Base-by-base conservation (phyloP, 1,139 yeast species). In the Debaryomyces subglobosus region DNA sequence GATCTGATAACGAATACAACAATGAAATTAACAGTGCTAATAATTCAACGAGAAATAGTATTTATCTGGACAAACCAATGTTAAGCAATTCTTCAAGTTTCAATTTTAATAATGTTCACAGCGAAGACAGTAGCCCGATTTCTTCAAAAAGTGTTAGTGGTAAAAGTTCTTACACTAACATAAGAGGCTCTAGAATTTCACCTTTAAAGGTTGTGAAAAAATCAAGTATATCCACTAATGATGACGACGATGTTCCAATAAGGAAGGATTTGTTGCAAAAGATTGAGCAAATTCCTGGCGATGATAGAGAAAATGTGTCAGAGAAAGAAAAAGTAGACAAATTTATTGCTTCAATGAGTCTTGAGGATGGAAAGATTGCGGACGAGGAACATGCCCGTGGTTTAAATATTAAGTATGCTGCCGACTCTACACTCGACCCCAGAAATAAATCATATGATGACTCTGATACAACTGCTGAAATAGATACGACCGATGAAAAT, bases 181-280 rank as follows among this genome's bases (percentile, higher is more conserved):
- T 62, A n/a, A 46, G 60, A 20, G 67, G 66, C 7, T 53, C 63
- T 4, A 49, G 59, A 35, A 49, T 61, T 12, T 53, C 57, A 7
- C 63, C 70, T 1, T 50, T 60, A 44, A 64, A 63, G 43, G 57
- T 58, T n/a, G 49, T 54, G 8, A 58, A 54, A 34, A 50, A 39
- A 7, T 2, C 32, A n/a, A 29, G 15, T 5, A 10, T 51, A 27
- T 38, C 37, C 12, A 32, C 44, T 39, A 16, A 36, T 25, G 35
- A 36, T 35, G 57, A 52, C 8, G 61, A 58, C 42, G 74, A 67
- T 6, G 53, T 71, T 4, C 77, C 77, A 0, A 53, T 60, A 5
- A 59, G 77, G 50, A 61, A 61, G 47, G 77, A 72, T 52, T 59
- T 72, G 47, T 57, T 64, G 3, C 53, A 58, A 25, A 60, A 59